Base-by-base conservation (phyloP, 23 red algal species). In the Gracilaria caudata region DNA sequence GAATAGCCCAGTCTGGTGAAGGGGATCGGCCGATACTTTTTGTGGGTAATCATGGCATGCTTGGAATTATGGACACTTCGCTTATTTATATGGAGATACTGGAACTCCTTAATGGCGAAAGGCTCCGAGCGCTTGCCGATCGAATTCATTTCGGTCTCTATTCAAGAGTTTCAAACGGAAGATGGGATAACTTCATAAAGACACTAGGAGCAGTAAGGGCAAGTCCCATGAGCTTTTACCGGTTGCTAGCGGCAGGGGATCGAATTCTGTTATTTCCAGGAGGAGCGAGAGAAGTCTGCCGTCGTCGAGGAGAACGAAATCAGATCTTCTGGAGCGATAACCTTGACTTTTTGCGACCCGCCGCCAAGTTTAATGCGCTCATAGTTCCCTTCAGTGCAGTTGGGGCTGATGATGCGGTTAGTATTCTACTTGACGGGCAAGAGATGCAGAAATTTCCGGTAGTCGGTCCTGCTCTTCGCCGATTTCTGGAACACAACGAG, bases 31-130 rank as follows among this genome's bases (percentile, higher is more conserved):
- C 95, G 51, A 46, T 98, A 41, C 74, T 98, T 10, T 98, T 98
- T 59, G 95, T 98, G 6, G 95, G 95, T 3, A 94, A 94, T 63
- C 95, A 98, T 63, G 93, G 90, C 38, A 63, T 78, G n/a, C 83
- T 79, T 38, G 95, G 95, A 11, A 80, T 98, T 30, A 51, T 94
- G 43, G 95, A 98, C 65, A 70, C 93, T 26, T 92, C 95, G 24
- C 74, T 98, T 14, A 57, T 98, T 35, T 79, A 90, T 16, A 60
- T 91, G 21, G 90, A 98, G 51, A 55, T 98, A 40, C 38, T 64
- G 20, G 65, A 77, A 13, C 55, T 68, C 26, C 77, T 83, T 11
- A 82, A 83, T 25, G 64, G 91, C 21, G 36, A 79, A 6, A 68
- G 64, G 35, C 47, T 97, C 51, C 87, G 94, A 19, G 41, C 87